A percentile compares a stretch with the other conserved stretches of the same genome.
Conservation (phyloP, 805 yeast genomes). For the Priceomyces castillae region DNA sequence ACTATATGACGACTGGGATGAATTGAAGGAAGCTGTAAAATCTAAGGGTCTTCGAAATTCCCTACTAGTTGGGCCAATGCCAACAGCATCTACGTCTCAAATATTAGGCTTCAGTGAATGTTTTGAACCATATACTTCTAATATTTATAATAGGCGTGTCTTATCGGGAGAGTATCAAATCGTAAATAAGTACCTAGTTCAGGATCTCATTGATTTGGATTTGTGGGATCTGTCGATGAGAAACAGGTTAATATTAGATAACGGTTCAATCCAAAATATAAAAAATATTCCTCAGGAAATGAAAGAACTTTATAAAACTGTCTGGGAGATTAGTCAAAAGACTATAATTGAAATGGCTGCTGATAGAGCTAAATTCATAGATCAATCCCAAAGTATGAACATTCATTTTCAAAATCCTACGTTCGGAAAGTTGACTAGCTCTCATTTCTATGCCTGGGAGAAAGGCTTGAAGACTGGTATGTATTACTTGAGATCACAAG, state of each 20-base stretch:
- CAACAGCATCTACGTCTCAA: constrained; percentile 97
- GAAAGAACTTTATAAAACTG: constrained; percentile 83
- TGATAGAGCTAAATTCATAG: constrained; percentile 68
- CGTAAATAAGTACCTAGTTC: constrained; percentile 80
- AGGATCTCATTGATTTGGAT: constrained; percentile 78
- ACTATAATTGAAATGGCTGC: constrained; percentile 83
- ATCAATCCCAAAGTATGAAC: constrained; percentile 49
- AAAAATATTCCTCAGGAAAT: constrained; percentile 70
- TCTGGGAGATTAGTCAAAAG: constrained; percentile 94
- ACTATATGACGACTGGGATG: constrained; percentile 79
- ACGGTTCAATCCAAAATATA: constrained; percentile 84
- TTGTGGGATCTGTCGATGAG: constrained; percentile 82
- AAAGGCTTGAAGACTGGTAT: constrained; percentile 39
- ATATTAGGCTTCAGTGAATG: constrained; percentile 92
- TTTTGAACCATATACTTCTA: constrained; percentile 94
- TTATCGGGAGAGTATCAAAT: constrained; percentile 92
- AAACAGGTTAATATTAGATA: constrained; percentile 66
- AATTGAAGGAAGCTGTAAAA: constrained; percentile 56
- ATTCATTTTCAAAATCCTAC: constrained; percentile 37
- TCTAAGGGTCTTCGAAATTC: constrained; percentile 82
- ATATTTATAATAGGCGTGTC: constrained; percentile 86
- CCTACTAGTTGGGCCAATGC: constrained; percentile 90
- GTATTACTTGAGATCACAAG: constrained; percentile 40
- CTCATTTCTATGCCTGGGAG: constrained; percentile 43
- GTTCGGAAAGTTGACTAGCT: constrained; percentile 39